Base-by-base conservation (phyloP, 768 basidiomycete species). In the Leccinellum rugosiceps region DNA sequence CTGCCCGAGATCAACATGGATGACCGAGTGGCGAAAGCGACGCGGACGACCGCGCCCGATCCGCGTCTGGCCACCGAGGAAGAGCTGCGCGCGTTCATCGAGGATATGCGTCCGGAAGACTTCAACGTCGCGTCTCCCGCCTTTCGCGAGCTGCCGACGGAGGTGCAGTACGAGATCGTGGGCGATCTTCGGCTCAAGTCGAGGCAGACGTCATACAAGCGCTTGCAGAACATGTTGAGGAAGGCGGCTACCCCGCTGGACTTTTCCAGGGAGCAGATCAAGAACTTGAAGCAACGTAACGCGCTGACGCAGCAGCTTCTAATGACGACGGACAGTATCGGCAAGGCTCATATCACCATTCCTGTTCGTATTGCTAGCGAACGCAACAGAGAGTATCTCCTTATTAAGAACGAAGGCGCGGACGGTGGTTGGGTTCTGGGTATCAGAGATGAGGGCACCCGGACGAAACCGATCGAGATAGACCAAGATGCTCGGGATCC, bases 131-230 rank as follows among this genome's bases (percentile, higher is more conserved):
- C 86, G 17, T 94, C 94, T 2, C 82, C 92, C 5, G 92, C 87
- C 19, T 99, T 99, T 70, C 83, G 87, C 23, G 90, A 92, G 60
- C 83, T 98, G 3, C 95, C 97, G 3, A 96, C 93, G 0, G 95
- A 98, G 71, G 85, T 97, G 21, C 94, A 99, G 65, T 99, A 98
- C 73, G 97, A 99, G 75, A 96, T 99, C 62, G 87, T 98, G 32
- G 95, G 96, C 53, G 97, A 99, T 75, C 78, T 98, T 49, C 85
- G 97, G 3, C 78, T 97, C 56, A 94, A 94, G 72, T 98, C 95
- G 1, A 83, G 97, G 3, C 95, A 98, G 73, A 95, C 92, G 13
- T 96, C 93, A 9, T 89, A 95, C 75, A 86, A 85, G 31, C 90
- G 97, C 4, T 75, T 98, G 46, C 90, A 97, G 66, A 87, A 87